Conservation (phyloP, 2,329 filamentous ascomycete genomes). For the Fusarium sp. region DNA sequence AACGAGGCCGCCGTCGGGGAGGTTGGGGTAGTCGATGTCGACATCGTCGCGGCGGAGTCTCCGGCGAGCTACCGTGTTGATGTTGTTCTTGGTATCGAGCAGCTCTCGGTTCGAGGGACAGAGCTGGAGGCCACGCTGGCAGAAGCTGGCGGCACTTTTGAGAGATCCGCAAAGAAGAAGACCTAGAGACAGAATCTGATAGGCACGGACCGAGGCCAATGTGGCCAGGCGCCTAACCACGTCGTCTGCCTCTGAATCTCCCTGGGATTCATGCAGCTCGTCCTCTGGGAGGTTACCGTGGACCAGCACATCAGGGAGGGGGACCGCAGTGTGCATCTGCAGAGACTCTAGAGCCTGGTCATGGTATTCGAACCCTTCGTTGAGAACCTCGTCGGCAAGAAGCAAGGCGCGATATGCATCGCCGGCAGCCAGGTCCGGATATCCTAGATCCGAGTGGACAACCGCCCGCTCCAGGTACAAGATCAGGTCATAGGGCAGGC, state of each 20-base stretch:
- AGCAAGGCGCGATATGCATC: slow-evolving; percentile 94
- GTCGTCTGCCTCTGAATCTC: slow-evolving; percentile 49
- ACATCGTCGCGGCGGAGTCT: slow-evolving; percentile 61
- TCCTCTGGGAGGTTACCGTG: slow-evolving; percentile 56
- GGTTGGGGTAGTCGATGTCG: slow-evolving; percentile 59
- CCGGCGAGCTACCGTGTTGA: slow-evolving; percentile 64
- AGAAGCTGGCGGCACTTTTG: slow-evolving; percentile 75
- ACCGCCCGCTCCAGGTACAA: slow-evolving; percentile 77
- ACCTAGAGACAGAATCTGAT: slow-evolving; percentile 68
- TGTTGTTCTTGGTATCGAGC: slow-evolving; percentile 62
- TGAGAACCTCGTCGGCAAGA: slow-evolving; percentile 81
- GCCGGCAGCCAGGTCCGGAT: slow-evolving; percentile 89
- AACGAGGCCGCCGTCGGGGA: slow-evolving; percentile 78
- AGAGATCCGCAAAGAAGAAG: slow-evolving; percentile 75
- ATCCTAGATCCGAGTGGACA: slow-evolving; percentile 79
- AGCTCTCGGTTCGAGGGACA: slow-evolving; percentile 69
- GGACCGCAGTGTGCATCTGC: slow-evolving; percentile 47
- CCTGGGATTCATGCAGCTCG: slow-evolving; percentile 48
- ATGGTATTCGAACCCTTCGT: slow-evolving; percentile 87
- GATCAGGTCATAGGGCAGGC: slow-evolving; percentile 70
- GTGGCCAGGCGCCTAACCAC: slow-evolving; percentile 57
- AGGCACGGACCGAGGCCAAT: slow-evolving; percentile 67
- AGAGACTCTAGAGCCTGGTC: slow-evolving; percentile 71
- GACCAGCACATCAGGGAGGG: slow-evolving; percentile 59
- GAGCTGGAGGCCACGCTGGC: slow-evolving; percentile 68